Evolutionary conservation across 2,329 filamentous ascomycete species (phyloP).

Genomic region (Monilinia fructigena): DNA sequence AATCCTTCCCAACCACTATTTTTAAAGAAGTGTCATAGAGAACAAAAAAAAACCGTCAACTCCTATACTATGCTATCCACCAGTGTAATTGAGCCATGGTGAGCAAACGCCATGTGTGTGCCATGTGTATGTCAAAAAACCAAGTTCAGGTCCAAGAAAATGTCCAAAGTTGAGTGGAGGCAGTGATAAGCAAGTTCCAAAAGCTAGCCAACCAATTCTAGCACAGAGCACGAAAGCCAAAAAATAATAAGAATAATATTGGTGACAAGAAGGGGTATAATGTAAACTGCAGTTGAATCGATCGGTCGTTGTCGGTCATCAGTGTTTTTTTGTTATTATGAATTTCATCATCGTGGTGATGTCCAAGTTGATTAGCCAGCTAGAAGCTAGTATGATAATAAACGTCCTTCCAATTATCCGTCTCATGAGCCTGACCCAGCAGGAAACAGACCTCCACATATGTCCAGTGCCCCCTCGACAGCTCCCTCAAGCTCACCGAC

Average conservation of each 20-base stretch:
- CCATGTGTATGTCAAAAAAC: slow-evolving; percentile 16
- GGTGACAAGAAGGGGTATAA: slow-evolving; percentile 20
- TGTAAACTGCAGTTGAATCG: slow-evolving; percentile 4
- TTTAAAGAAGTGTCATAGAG: not conserved
- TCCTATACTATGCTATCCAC: slow-evolving; percentile 13
- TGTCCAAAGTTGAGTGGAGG: slow-evolving; percentile 4
- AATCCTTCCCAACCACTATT: not conserved
- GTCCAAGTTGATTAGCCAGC: slow-evolving; percentile 5
- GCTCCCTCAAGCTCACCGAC: slow-evolving; percentile 59
- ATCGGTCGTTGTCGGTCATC: slow-evolving; percentile 13
- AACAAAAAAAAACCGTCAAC: slow-evolving; percentile 1
- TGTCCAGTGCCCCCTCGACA: slow-evolving; percentile 57
- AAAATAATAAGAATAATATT: not conserved
- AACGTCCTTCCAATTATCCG: not conserved
- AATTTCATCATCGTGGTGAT: slow-evolving; percentile 7
- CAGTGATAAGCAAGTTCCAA: not conserved
- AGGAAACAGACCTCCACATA: slow-evolving; percentile 24
- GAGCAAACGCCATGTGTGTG: slow-evolving; percentile 13
- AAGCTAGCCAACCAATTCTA: slow-evolving; percentile 11
- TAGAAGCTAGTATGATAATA: not conserved
- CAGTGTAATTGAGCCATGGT: slow-evolving; percentile 1
- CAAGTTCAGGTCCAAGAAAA: slow-evolving; percentile 19
- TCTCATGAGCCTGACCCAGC: not conserved
- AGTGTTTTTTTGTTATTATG: slow-evolving; percentile 9
- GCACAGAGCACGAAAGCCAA: not conserved